Evolutionary conservation across 225 moss, liverwort and hornwort species (phyloP).

Genomic region (Lunularia cruciata): DNA sequence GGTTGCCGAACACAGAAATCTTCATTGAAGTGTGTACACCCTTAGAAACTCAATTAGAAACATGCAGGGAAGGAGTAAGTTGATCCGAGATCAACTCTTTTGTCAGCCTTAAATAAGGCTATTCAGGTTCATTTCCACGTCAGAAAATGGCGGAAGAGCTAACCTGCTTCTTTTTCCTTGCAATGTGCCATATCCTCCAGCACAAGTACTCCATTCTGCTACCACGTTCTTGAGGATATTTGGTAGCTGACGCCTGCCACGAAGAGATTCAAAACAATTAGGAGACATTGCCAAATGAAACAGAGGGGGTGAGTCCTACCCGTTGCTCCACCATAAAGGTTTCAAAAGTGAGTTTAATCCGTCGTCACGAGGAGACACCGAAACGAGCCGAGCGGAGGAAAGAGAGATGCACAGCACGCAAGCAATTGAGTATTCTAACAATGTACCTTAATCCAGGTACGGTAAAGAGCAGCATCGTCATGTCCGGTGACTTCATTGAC

Average conservation of each 20-base stretch:
- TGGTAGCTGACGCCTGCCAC: constrained; percentile 52
- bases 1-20: not conserved
- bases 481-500: constrained; percentile 56
- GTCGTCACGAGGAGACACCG: no score
- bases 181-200: constrained; percentile 71
- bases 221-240: constrained; percentile 49
- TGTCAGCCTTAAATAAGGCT: no score
- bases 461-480: constrained; percentile 55
- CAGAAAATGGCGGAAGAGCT: not conserved
- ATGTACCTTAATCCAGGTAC: constrained; percentile 55
- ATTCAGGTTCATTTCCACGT: no score
- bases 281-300: not conserved
- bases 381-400: not conserved
- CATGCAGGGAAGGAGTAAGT: no score
- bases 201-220: constrained; percentile 60
- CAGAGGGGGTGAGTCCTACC: not conserved
- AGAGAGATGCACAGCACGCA: not conserved
- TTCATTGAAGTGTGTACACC: not conserved
- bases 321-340: not conserved
- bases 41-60: not conserved
- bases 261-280: not conserved
- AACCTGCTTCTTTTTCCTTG: constrained; percentile 58
- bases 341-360: not conserved
- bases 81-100: no score
- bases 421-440: not conserved